Conservation (phyloP, 768 basidiomycete species). For the Suillus lakei region DNA sequence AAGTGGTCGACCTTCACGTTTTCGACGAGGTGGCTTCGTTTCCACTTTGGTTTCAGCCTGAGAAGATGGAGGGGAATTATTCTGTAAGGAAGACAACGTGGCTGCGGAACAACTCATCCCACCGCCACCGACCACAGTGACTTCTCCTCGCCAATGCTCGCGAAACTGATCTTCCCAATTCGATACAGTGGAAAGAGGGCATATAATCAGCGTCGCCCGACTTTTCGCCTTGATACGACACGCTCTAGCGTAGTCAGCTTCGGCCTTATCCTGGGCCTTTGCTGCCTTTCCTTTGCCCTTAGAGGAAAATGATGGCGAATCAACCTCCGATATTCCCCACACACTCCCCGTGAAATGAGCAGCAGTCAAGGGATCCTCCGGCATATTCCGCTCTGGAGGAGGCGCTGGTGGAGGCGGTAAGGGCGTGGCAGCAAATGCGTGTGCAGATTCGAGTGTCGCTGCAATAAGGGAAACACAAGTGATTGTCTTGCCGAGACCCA, state of each 20-base stretch:
- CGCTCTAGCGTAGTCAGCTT: conserved; percentile 69
- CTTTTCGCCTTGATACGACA: conserved; percentile 83
- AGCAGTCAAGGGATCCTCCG: conserved; percentile 43
- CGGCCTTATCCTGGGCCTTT: conserved; percentile 70
- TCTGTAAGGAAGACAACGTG: conserved; percentile 37
- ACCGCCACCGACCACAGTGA: conserved; percentile 82
- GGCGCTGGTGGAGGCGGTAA: conserved; percentile 49
- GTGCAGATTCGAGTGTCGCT: conserved; percentile 76
- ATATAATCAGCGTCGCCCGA: conserved; percentile 93
- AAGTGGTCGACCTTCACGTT: conserved; percentile 56
- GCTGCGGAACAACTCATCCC: conserved; percentile 39
- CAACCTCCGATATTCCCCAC: conserved; percentile 79
- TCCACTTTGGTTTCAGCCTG: conserved; percentile 32
- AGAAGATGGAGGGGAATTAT: conserved; percentile 37
- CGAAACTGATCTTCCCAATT: conserved; percentile 99
- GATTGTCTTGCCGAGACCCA: conserved; percentile 98
- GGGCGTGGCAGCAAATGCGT: conserved; percentile 62
- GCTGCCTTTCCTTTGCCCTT: conserved; percentile 73
- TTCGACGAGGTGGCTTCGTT: conserved; percentile 36
- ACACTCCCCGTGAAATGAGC: conserved; percentile 78
- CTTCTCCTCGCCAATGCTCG: conserved; percentile 94
- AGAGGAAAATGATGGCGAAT: conserved; percentile 35
- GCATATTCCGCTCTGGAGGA: conserved; percentile 40
- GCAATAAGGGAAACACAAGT: conserved; percentile 94
- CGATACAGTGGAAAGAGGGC: conserved; percentile 93